A percentile compares a stretch with the other conserved stretches of the same genome.
Evolutionary conservation across 768 basidiomycete genomes (phyloP).

Genomic region (Rhodosporidiobolus sp.): DNA sequence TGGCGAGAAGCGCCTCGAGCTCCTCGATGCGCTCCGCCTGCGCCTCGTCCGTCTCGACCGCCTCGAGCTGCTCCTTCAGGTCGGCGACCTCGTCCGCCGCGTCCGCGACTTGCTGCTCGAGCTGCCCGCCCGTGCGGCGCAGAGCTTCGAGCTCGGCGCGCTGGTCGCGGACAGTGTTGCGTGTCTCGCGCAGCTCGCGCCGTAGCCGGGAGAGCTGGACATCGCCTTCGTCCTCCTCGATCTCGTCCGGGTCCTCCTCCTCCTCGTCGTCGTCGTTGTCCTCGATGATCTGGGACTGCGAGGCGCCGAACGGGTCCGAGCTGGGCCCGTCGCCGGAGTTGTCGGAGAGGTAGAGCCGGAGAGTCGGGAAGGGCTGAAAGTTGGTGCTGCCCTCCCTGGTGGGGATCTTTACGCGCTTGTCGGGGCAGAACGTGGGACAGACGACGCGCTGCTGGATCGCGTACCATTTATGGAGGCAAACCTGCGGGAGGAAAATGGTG

Average conservation of each 20-base stretch:
- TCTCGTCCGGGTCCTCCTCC: neutral
- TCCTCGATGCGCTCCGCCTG: neutral
- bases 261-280: neutral
- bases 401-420: neutral
- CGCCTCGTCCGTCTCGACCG: no score
- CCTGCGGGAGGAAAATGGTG: neutral
- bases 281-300: neutral
- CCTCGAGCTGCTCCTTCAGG: neutral
- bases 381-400: no score
- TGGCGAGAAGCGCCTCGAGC: no score
- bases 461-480: neutral
- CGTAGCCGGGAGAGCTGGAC: neutral
- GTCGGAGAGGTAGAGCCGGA: neutral
- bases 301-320: neutral
- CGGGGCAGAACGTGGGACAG: neutral
- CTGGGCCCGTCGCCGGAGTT: neutral
- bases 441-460: accelerated
- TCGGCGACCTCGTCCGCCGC: no score
- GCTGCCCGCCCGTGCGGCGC: no score
- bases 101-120: neutral
- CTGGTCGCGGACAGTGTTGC: neutral
- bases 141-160: no score
- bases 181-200: neutral
- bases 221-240: neutral
- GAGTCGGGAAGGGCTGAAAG: no score